Evolutionary conservation across 2,329 filamentous ascomycete genomes (phyloP), one percentile per base, ranked within the genome.

Genomic region (Amphichorda felina): DNA sequence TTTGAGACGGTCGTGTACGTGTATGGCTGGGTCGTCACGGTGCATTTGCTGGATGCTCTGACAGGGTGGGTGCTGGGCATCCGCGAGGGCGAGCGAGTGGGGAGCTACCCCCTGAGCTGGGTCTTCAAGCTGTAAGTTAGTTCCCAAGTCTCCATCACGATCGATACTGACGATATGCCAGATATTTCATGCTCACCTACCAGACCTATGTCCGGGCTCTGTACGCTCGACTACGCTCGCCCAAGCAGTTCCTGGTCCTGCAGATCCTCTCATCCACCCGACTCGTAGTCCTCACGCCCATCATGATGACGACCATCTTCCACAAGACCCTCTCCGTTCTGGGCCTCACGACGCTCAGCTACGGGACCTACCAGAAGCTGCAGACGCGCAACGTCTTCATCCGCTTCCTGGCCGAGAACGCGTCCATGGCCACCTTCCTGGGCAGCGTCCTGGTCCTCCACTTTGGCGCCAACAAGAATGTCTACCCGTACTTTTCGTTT

Each of bases 401-500:
- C 47, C 72, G 76, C 17, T 76, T 75, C 44, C 54, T 82, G 15
- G 73, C 76, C 26, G 76, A 82, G 53, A 80, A 79, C 48, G 71
- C 73, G 8, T 77, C 70, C 36, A 82, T 82, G 77, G 61, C 73
- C n/a, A 62, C 75, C 28, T 82, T 81, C 45, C 57, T 82, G 7
- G 77, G 75, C 34, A 74, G 71, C 50, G 70, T 81, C 39, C 59
- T 77, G 16, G 75, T 80, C 15, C 56, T 82, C 38, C 77, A 81
- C 52, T 79, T 75, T 47, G 77, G 77, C 26, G 60, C 68, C 42
- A 82, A 82, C 59, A 74, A 75, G 52, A 64, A 77, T 46, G 72
- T 80, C 24, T 82, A 82, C 50, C 77, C 77, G 2, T 82, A 82
- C 50, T 80, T 82, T 46, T 68, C 75, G 19, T 82, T 82, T 51